phyloP scores from a whole-genome alignment of 2,329 filamentous ascomycete genomes.

The Botryosphaeria dothidea region DNA sequence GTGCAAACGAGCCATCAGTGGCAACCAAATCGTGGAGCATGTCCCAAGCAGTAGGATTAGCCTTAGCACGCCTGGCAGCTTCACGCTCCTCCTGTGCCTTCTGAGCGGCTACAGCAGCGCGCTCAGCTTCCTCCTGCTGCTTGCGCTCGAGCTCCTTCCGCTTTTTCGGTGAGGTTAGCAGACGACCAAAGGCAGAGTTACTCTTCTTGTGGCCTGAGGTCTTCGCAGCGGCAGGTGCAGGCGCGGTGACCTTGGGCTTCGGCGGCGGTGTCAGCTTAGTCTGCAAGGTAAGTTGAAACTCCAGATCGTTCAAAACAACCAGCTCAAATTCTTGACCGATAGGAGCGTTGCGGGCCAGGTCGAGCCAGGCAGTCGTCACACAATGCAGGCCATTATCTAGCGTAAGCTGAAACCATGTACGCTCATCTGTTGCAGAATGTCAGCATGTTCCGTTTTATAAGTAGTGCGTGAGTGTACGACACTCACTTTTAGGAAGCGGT shows the following conservation, averaged over 20 bases:
- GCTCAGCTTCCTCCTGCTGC: conserved; percentile 83
- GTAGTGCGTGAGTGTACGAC: background rate
- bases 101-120: conserved; percentile 60
- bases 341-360: conserved; percentile 85
- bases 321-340: conserved; percentile 99
- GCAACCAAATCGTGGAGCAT: conserved; percentile 81
- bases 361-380: conserved; percentile 93
- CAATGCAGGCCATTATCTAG: conserved; percentile 98
- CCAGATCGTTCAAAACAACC: conserved; percentile 94
- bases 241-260: conserved; percentile 40
- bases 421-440: conserved; percentile 64
- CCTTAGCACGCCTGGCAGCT: conserved; percentile 59
- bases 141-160: conserved; percentile 89
- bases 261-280: conserved; percentile 85
- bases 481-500: conserved; percentile 83
- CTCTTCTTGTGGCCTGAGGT: conserved; percentile 71
- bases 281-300: conserved; percentile 96
- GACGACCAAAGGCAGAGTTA: conserved; percentile 74
- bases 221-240: conserved; percentile 60
- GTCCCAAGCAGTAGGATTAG: conserved; percentile 73
- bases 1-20: conserved; percentile 92
- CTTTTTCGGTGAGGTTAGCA: conserved; percentile 87
- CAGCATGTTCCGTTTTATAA: conserved; percentile 21
- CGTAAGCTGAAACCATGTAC: conserved; percentile 91
- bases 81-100: conserved; percentile 42